These are phyloP conservation scores for Corylus avellana DNA, from an alignment of 306 rosid species.

Conservation along the genomic window DNA sequence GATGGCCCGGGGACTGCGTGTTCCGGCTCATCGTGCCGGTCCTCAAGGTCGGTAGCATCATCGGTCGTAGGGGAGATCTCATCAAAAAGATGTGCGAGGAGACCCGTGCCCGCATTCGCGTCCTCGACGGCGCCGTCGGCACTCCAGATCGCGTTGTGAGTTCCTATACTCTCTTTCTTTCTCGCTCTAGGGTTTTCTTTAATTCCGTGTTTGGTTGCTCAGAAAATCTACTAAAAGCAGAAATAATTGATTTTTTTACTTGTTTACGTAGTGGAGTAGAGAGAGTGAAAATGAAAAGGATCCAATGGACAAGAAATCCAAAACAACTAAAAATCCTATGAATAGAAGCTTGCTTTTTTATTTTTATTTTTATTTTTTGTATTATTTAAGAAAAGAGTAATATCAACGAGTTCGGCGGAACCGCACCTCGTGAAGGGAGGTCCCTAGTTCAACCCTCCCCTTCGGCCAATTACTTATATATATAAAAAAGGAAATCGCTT, in stretches of 20 bases:
- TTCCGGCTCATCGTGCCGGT: constrained; percentile 89
- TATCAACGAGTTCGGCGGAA: too few relatives aligned
- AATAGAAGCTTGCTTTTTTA: too few relatives aligned
- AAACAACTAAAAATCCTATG: background rate
- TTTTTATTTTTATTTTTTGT: too few relatives aligned
- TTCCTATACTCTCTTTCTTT: constrained; percentile 16
- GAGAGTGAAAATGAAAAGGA: background rate
- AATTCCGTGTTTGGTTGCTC: background rate
- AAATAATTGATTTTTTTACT: background rate
- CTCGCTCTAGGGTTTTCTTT: constrained; percentile 31
- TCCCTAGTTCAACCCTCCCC: too few relatives aligned
- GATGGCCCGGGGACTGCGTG: constrained; percentile 95
- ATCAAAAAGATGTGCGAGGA: constrained; percentile 91
- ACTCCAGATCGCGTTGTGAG: constrained; percentile 90
- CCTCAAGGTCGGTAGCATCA: constrained; percentile 85
- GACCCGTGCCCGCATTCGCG: constrained; percentile 93
- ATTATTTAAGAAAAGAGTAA: too few relatives aligned
- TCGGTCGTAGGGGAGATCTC: constrained; percentile 94
- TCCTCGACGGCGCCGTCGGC: constrained; percentile 83
- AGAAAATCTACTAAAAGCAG: background rate
- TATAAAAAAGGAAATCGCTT: background rate
- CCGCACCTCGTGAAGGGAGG: too few relatives aligned
- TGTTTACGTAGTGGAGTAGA: background rate
- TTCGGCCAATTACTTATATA: too few relatives aligned
- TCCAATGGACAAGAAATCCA: background rate